These are phyloP conservation scores for Pleurotus eryngii DNA, from an alignment of 768 basidiomycete genomes.

Conservation along the genomic window DNA sequence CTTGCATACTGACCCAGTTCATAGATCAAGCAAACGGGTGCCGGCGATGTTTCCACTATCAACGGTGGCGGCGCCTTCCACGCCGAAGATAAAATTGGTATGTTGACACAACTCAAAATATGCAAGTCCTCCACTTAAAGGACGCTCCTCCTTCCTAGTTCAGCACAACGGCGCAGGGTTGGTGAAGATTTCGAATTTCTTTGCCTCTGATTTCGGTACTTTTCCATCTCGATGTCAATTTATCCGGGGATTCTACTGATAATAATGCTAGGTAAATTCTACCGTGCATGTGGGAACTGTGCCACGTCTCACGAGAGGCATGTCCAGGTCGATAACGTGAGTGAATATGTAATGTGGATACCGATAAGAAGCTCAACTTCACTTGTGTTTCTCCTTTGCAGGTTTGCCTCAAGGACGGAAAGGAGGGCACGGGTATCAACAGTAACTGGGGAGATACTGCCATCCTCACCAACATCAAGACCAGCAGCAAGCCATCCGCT, in stretches of 20 bases:
- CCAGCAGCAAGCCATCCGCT: constrained; percentile 21
- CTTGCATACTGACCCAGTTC: no score
- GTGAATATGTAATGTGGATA: background rate
- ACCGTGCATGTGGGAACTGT: constrained; percentile 26
- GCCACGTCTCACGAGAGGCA: constrained; percentile 19
- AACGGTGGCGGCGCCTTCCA: constrained; percentile 24
- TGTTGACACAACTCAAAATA: background rate
- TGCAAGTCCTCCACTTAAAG: background rate
- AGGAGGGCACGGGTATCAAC: constrained; percentile 24
- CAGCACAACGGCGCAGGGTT: constrained; percentile 26
- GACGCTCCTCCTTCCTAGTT: constrained; percentile 11
- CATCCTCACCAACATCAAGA: constrained; percentile 20
- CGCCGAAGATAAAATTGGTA: constrained; percentile 24
- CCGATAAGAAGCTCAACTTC: background rate
- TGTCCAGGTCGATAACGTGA: constrained; percentile 23
- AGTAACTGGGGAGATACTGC: constrained; percentile 26
- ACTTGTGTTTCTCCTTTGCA: background rate
- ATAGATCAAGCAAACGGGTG: constrained; percentile 25
- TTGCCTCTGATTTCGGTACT: constrained; percentile 22
- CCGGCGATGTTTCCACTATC: constrained; percentile 23
- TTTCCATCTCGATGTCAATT: background rate
- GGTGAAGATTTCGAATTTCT: constrained; percentile 24
- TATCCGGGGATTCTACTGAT: no score
- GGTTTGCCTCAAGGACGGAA: constrained; percentile 21
- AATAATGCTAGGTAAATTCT: constrained; percentile 19